Evolutionary conservation across 2,329 filamentous ascomycete species (phyloP).

Genomic region (Cladosporium sp.): DNA sequence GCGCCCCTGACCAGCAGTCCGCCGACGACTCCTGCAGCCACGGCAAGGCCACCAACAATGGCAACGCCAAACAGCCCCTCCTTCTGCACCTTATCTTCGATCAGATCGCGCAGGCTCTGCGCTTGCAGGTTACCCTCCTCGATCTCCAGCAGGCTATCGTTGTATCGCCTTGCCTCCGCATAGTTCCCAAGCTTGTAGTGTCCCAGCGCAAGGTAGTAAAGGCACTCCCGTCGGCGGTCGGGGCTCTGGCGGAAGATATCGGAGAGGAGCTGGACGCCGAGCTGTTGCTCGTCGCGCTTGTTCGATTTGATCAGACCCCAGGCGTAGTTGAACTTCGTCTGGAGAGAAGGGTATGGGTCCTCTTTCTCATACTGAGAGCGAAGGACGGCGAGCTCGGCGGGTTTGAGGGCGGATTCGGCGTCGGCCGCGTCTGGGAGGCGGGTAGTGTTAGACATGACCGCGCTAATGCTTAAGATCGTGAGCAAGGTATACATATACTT

Average conservation of each 20-base stretch:
- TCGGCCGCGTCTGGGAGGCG: slow-evolving; percentile 76
- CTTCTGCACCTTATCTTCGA: slow-evolving; percentile 93
- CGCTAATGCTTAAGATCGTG: background rate
- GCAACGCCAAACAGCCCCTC: slow-evolving; percentile 92
- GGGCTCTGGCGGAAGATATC: slow-evolving; percentile 94
- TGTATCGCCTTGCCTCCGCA: slow-evolving; percentile 87
- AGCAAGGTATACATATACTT: background rate
- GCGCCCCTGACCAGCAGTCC: slow-evolving; percentile 76
- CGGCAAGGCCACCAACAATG: slow-evolving; percentile 86
- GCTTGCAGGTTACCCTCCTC: slow-evolving; percentile 91
- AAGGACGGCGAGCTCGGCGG: slow-evolving; percentile 85
- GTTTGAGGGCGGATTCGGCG: slow-evolving; percentile 89
- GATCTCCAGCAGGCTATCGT: slow-evolving; percentile 83
- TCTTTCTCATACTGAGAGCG: slow-evolving; percentile 95
- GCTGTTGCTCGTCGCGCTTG: slow-evolving; percentile 77
- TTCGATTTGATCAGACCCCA: slow-evolving; percentile 97
- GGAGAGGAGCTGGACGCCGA: slow-evolving; percentile 85
- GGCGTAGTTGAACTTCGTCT: slow-evolving; percentile 99
- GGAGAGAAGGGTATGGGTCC: slow-evolving; percentile 90
- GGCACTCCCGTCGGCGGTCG: slow-evolving; percentile 90
- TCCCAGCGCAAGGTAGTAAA: slow-evolving; percentile 94
- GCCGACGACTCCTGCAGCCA: slow-evolving; percentile 88
- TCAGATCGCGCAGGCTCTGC: slow-evolving; percentile 73
- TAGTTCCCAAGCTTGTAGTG: slow-evolving; percentile 99
- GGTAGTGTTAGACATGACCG: slow-evolving; percentile 22